Base-by-base conservation (phyloP, 148 eudicot species). In the Euryodendron excelsum region DNA sequence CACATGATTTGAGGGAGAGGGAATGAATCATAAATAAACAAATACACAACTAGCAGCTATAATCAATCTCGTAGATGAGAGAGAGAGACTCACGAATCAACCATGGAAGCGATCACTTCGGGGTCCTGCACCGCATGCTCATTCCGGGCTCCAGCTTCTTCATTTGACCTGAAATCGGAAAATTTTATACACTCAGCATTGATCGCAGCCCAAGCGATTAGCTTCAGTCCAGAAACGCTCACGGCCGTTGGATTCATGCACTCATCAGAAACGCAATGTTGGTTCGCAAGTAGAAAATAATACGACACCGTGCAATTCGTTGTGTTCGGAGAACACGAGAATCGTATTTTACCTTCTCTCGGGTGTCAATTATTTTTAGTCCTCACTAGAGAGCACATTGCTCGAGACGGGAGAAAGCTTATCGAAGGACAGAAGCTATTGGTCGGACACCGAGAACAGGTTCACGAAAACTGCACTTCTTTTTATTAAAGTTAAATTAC, bases 81-180 rank as follows among this genome's bases (percentile, higher is more conserved):
- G 25, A 17, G 45, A n/a, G 74, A 33, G 47, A 76, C 89, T 87
- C 85, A 94, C 98, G 82, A 80, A 41, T 94, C 80, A 21, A 91
- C 96, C 85, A 83, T 84, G 36, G 92, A 85, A 15, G 90, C 87
- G 53, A 94, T 75, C 61, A 83, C 78, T 73, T 94, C 91, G 6
- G 96, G 96, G 77, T 91, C 85, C 45, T 86, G 87, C 20, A 82
- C 82, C 0, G 96, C 98, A 33, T 87, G 73, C 34, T 89, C 84
- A 73, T 86, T 91, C 77, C 59, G 82, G 47, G 69, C 53, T 73
- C 85, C 86, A 17, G 73, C 87, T 69, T 86, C 84, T 21, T 75
- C 81, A 48, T 77, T 77, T 65, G 69, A 80, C 82, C 97, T 94
- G 90, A 59, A 85, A 77, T 73, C 8, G n/a, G 1, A 20, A 37